Evolutionary conservation across 202 grass and related monocot species (phyloP), one percentile per base, ranked within the genome.

Genomic region (Setaria viridis): DNA sequence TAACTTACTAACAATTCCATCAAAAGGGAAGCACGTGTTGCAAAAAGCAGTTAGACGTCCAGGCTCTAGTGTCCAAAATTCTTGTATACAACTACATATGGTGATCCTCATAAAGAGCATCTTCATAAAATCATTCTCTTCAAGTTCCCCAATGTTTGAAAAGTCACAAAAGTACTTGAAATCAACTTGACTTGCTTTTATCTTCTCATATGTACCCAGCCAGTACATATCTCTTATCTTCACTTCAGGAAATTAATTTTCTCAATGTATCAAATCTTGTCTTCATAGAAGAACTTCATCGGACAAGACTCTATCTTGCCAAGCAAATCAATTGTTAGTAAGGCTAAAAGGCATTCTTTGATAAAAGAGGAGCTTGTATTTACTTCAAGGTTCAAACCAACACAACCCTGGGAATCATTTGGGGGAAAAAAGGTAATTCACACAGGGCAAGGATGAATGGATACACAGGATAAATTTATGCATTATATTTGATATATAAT

Each of bases 241-340:
- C 85, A 79, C 93, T 89, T 84, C 71, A 46, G 50, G 85, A 90
- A 95, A 92, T 83, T 92, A 95, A 77, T 85, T 92, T 95, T 86
- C 88, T 90, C 82, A 86, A 76, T 47, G 88, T 90, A 90, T 78
- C 86, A 76, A 87, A 81, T 87, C 89, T 91, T 92, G 88, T 92
- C 93, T 92, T 92, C 89, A 80, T 86, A 91, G 86, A 95, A 86
- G 88, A 89, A 92, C 88, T 90, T 90, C 78, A 85, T 79, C 74
- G 78, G 77, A 92, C 80, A 90, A 95, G 86, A 95, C 88, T 85
- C 80, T 90, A 89, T 79, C 88, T 91, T 89, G 87, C 84, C 88
- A 92, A 86, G 70, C 76, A 92, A 91, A 92, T 85, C 83, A 95
- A 90, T 82, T 77, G 88, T 88, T 89, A 95, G 86, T 73, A 89